A percentile compares a stretch with the other conserved stretches of the same genome.
These are phyloP conservation scores for Sugiyamaella lignohabitans DNA, from an alignment of 805 yeast genomes.

Conservation along the genomic window DNA sequence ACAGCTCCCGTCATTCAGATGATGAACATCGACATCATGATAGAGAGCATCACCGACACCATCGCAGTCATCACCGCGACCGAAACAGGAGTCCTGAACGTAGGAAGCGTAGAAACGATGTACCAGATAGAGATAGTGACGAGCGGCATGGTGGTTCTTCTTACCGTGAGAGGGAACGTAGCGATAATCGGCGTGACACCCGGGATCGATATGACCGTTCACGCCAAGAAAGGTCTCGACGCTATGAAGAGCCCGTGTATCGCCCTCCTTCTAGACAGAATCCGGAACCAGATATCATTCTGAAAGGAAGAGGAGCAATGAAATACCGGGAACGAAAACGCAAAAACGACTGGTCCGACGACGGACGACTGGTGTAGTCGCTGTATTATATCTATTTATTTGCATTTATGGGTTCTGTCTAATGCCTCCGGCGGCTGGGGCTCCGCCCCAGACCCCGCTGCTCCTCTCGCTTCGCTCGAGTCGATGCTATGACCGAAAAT, in stretches of 20 bases:
- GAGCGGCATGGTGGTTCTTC: not conserved
- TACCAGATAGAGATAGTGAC: not conserved
- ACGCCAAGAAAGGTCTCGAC: not conserved
- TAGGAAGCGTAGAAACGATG: not conserved
- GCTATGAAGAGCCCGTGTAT: not conserved
- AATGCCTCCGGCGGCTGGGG: too few relatives aligned
- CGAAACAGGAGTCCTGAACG: not conserved
- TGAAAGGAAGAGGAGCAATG: slow-evolving; percentile 20
- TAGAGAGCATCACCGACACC: not conserved
- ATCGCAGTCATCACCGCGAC: not conserved
- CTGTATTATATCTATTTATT: not conserved
- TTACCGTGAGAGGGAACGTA: not conserved
- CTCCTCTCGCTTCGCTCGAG: too few relatives aligned
- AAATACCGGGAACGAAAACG: slow-evolving; percentile 10
- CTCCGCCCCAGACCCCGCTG: too few relatives aligned
- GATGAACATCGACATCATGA: not conserved
- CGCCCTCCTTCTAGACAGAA: not conserved
- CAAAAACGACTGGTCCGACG: not conserved
- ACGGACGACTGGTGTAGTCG: not conserved
- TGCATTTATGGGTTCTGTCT: not conserved
- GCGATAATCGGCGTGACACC: not conserved
- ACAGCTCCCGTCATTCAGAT: not conserved
- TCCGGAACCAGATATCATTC: slow-evolving; percentile 4
- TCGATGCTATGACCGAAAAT: too few relatives aligned
- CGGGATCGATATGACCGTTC: not conserved